phyloP scores from a whole-genome alignment of 1,139 yeast species.

The Taphrina flavorubra region DNA sequence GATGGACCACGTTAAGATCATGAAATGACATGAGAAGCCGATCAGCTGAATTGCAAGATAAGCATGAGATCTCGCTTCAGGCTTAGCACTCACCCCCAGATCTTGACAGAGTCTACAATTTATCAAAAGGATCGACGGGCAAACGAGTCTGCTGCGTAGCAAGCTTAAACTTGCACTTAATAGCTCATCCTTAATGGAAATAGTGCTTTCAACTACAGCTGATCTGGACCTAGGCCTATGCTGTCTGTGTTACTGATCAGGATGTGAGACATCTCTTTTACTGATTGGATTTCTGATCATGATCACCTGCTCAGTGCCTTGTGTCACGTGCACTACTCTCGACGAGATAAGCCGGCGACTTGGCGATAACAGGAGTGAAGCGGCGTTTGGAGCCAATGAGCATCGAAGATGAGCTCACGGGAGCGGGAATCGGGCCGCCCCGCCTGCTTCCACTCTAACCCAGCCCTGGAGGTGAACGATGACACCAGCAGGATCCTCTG shows the following conservation, averaged over 20 bases:
- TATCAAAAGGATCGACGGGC: no score
- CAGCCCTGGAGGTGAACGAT: neutral
- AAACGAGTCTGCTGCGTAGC: no score
- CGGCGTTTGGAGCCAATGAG: neutral
- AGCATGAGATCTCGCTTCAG: neutral
- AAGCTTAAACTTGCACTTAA: no score
- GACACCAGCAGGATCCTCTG: neutral
- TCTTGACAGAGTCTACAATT: neutral
- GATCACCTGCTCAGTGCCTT: neutral
- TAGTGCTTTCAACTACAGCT: neutral
- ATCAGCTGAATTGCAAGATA: neutral
- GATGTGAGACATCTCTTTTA: neutral
- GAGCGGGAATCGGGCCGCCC: neutral
- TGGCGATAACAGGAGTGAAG: neutral
- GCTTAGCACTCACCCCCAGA: neutral
- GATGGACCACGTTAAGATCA: conserved; percentile 29
- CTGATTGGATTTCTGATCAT: neutral
- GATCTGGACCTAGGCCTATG: neutral
- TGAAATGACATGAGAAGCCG: conserved; percentile 20
- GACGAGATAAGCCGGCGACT: neutral
- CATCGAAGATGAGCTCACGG: neutral
- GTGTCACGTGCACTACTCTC: neutral
- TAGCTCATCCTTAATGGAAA: no score
- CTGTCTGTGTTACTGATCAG: neutral
- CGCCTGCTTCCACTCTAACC: neutral